Percentiles rank a stretch among this genome's conserved stretches.
These are phyloP conservation scores for Ramaria rubella DNA, from an alignment of 768 basidiomycete species.

Conservation along the genomic window DNA sequence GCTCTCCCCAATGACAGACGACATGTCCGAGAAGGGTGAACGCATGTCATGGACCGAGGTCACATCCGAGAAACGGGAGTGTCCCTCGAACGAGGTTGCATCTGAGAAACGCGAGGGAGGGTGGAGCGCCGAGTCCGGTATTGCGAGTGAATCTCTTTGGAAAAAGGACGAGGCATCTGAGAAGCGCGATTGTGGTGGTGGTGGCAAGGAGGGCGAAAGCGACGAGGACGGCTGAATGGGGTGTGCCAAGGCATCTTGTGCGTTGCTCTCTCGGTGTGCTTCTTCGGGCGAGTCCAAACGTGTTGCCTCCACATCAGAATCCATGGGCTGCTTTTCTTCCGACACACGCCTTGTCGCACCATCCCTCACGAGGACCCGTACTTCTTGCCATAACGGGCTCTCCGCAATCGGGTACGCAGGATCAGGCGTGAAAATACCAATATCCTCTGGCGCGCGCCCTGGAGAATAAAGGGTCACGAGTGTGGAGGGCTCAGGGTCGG, in stretches of 20 bases:
- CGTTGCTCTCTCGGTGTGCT: too few relatives aligned
- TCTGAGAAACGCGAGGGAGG: background rate
- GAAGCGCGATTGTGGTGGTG: background rate
- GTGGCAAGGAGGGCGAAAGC: too few relatives aligned
- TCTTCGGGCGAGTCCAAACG: too few relatives aligned
- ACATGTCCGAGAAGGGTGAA: background rate
- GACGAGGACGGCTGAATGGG: too few relatives aligned
- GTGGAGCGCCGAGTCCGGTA: background rate
- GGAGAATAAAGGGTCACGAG: background rate
- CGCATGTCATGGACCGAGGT: background rate
- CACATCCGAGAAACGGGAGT: background rate
- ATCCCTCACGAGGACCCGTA: background rate
- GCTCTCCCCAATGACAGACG: background rate
- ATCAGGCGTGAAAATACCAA: background rate
- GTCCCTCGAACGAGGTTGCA: background rate
- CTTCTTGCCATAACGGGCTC: slow-evolving; percentile 1
- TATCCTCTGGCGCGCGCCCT: background rate
- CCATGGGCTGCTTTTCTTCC: too few relatives aligned
- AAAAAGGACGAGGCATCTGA: background rate
- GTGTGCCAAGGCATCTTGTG: too few relatives aligned
- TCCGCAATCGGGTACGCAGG: background rate
- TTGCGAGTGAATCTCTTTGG: background rate
- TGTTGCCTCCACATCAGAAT: too few relatives aligned
- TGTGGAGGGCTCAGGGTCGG: background rate
- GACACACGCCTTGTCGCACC: background rate